Evolutionary conservation across 2,329 filamentous ascomycete genomes (phyloP).

Genomic region (Clonostachys byssicola): DNA sequence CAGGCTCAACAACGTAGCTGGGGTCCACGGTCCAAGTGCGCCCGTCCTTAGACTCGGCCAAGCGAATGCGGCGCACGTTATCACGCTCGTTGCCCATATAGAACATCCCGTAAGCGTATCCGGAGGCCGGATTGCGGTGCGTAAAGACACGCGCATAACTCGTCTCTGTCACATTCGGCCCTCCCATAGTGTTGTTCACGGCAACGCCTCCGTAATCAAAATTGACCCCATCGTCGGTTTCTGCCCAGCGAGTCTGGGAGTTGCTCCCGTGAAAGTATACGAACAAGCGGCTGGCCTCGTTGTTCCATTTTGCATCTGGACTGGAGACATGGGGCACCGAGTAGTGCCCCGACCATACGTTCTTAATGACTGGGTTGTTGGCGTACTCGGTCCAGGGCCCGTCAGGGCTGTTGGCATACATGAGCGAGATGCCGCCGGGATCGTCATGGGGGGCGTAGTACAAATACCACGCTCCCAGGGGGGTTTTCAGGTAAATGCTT

Average conservation of each 20-base stretch:
- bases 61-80: slow-evolving; percentile 13
- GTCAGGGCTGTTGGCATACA: slow-evolving; percentile 10
- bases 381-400: slow-evolving; percentile 9
- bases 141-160: slow-evolving; percentile 16
- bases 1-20: slow-evolving; percentile 6
- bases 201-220: slow-evolving; percentile 11
- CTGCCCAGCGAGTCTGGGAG: slow-evolving; percentile 8
- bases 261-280: slow-evolving; percentile 11
- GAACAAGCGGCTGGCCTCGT: slow-evolving; percentile 5
- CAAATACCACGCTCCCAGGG: slow-evolving; percentile 13
- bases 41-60: slow-evolving; percentile 14
- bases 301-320: slow-evolving; percentile 8
- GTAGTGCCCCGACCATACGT: slow-evolving; percentile 5
- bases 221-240: slow-evolving; percentile 7
- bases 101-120: slow-evolving; percentile 15
- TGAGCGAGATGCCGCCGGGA: slow-evolving; percentile 12
- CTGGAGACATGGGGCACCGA: slow-evolving; percentile 9
- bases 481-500: slow-evolving; percentile 6
- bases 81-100: slow-evolving; percentile 17
- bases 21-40: slow-evolving; percentile 8
- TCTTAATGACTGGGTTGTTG: slow-evolving; percentile 7
- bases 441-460: slow-evolving; percentile 19
- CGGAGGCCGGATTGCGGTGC: slow-evolving; percentile 11
- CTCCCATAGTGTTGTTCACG: slow-evolving; percentile 12
- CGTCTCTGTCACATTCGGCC: slow-evolving; percentile 11